A percentile compares a stretch with the other conserved stretches of the same genome.
These are phyloP conservation scores for Cyclotella cryptica DNA, from an alignment of 108 stramenopile genomes.

Conservation along the genomic window DNA sequence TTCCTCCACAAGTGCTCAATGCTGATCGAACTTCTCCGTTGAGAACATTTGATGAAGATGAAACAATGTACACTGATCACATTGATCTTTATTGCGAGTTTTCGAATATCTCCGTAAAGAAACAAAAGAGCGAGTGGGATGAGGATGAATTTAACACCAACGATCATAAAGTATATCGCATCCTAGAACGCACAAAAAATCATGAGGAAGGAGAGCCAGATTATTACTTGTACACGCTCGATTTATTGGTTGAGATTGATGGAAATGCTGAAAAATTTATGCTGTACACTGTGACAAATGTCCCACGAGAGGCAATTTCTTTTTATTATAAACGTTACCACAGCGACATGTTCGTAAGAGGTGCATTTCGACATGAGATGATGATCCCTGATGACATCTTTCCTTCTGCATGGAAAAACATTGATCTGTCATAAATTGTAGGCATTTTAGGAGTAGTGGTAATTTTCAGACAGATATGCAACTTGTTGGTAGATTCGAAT, in stretches of 20 bases:
- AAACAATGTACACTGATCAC: slow-evolving; percentile 17
- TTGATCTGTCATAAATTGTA: background rate
- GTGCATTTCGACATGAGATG: slow-evolving; percentile 77
- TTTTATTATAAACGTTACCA: slow-evolving; percentile 60
- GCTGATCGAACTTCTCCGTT: slow-evolving; percentile 25
- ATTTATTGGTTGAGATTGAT: slow-evolving; percentile 26
- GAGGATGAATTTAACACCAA: background rate
- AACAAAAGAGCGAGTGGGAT: slow-evolving; percentile 33
- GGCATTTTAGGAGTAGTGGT: too few species aligned
- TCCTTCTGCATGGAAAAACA: slow-evolving; percentile 71
- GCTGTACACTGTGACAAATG: slow-evolving; percentile 23
- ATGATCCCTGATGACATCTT: slow-evolving; percentile 69
- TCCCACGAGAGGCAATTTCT: slow-evolving; percentile 53
- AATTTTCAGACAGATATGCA: too few species aligned
- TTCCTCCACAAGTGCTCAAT: slow-evolving; percentile 48
- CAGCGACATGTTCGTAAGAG: slow-evolving; percentile 52
- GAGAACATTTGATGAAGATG: slow-evolving; percentile 21
- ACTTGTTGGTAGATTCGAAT: too few species aligned
- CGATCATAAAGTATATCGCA: slow-evolving; percentile 20
- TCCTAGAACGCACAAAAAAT: slow-evolving; percentile 11
- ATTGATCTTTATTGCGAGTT: slow-evolving; percentile 29
- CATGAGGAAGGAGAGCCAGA: slow-evolving; percentile 14
- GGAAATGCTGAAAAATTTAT: slow-evolving; percentile 7
- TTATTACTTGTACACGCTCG: slow-evolving; percentile 29
- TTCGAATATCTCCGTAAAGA: slow-evolving; percentile 1